Conservation (phyloP, 805 yeast genomes). For the Babjeviella inositovora region DNA sequence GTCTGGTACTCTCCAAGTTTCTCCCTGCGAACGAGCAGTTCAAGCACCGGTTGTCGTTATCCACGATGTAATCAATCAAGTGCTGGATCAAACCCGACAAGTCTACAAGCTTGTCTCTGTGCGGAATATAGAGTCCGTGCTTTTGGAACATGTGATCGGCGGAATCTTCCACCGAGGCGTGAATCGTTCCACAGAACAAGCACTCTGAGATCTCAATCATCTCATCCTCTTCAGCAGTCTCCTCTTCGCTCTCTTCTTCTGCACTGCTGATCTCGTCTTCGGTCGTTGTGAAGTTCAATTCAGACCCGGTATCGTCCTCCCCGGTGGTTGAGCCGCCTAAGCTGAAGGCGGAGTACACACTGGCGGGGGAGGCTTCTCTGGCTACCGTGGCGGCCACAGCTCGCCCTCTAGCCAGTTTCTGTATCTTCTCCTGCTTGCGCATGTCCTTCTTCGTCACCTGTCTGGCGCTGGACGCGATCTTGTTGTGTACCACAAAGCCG, state of each 20-base stretch:
- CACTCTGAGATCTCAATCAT: conserved; percentile 16
- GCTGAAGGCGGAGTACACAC: no score
- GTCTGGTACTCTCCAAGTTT: conserved; percentile 21
- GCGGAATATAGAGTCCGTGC: conserved; percentile 31
- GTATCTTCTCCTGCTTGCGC: conserved; percentile 11
- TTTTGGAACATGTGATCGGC: conserved; percentile 21
- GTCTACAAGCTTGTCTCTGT: conserved; percentile 17
- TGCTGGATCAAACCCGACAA: conserved; percentile 19
- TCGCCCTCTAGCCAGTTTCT: no score
- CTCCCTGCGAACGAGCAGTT: conserved; percentile 26
- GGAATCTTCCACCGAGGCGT: conserved; percentile 15
- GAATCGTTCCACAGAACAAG: conserved; percentile 19
- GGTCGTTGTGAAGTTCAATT: no score
- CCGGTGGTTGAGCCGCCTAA: no score
- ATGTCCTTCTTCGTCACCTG: conserved; percentile 22
- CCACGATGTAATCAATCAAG: conserved; percentile 15
- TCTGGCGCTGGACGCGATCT: conserved; percentile 8
- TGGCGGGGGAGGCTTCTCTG: no score
- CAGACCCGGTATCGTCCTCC: no score
- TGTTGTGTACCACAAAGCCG: conserved; percentile 26
- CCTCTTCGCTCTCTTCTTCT: neutral
- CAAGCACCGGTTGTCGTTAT: conserved; percentile 23
- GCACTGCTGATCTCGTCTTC: conserved; percentile 1
- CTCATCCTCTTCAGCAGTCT: conserved; percentile 1
- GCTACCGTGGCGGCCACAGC: no score